phyloP scores from a whole-genome alignment of 179 eudicot genomes.

The Carnegiea gigantea region DNA sequence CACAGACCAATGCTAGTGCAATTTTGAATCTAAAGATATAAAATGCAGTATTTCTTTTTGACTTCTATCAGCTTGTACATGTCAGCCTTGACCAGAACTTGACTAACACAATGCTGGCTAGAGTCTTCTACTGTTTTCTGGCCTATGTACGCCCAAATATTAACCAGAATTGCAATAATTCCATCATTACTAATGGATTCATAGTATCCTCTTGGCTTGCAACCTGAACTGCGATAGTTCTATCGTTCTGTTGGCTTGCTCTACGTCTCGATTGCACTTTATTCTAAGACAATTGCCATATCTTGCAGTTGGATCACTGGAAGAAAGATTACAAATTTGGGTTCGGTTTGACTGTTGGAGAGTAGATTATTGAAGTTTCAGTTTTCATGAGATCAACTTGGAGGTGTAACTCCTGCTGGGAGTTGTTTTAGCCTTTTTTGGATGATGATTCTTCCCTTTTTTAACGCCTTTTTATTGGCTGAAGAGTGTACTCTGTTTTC shows the following conservation, averaged over 20 bases:
- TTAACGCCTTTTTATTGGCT: background rate
- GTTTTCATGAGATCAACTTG: background rate
- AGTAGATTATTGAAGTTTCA: conserved; percentile 35
- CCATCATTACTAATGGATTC: background rate
- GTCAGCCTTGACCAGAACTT: background rate
- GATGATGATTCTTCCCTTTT: conserved; percentile 20
- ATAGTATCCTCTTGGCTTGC: too few species aligned
- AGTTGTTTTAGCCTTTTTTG: conserved; percentile 13
- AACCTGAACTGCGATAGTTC: too few species aligned
- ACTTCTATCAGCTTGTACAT: background rate
- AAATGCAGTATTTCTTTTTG: too few species aligned
- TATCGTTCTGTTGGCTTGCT: background rate
- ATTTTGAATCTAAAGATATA: too few species aligned
- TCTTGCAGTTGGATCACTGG: conserved; percentile 71
- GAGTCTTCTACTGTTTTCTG: background rate
- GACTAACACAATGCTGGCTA: background rate
- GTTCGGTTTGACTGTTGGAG: conserved; percentile 85
- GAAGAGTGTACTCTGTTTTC: conserved; percentile 21
- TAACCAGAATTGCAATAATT: background rate
- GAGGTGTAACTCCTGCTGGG: conserved; percentile 15
- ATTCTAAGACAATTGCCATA: background rate
- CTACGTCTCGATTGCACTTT: background rate
- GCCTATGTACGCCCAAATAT: too few species aligned
- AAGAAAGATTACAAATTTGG: conserved; percentile 97
- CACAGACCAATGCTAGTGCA: too few species aligned